Conservation (phyloP, 805 yeast genomes). For the Metschnikowia vanudenii region DNA sequence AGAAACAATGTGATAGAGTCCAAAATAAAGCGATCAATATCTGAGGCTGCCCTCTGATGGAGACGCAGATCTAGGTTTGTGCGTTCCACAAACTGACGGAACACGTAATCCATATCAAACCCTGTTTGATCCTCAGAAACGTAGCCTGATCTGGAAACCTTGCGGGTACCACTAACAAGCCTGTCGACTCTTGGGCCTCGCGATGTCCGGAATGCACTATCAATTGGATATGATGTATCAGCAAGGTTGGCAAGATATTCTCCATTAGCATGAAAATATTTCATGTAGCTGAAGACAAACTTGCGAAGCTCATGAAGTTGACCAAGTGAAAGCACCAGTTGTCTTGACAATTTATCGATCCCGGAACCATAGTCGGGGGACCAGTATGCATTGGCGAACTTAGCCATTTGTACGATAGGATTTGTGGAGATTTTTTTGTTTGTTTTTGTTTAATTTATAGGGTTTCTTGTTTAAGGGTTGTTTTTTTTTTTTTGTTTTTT, state of each 20-base stretch:
- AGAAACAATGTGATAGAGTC: slow-evolving; percentile 35
- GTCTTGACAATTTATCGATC: slow-evolving; percentile 30
- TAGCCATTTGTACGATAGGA: too few species aligned
- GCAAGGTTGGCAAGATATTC: slow-evolving; percentile 31
- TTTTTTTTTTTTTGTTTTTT: too few species aligned
- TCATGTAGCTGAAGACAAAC: slow-evolving; percentile 37
- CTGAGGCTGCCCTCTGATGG: slow-evolving; percentile 28
- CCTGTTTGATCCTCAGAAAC: not conserved
- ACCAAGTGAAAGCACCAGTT: slow-evolving; percentile 31
- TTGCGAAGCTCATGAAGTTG: slow-evolving; percentile 43
- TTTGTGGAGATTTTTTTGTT: not conserved
- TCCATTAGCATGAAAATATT: slow-evolving; percentile 35
- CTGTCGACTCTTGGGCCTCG: slow-evolving; percentile 13
- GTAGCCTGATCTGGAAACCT: slow-evolving; percentile 2
- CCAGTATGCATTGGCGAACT: slow-evolving; percentile 41
- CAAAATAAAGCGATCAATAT: slow-evolving; percentile 35
- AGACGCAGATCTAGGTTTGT: slow-evolving; percentile 14
- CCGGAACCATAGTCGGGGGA: slow-evolving; percentile 41
- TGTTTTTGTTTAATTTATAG: not conserved
- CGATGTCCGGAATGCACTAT: slow-evolving; percentile 24
- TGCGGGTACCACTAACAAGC: slow-evolving; percentile 5
- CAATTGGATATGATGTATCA: slow-evolving; percentile 23
- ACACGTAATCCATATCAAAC: slow-evolving; percentile 14
- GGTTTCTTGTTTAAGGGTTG: not conserved
- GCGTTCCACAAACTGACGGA: slow-evolving; percentile 15